Evolutionary conservation across 495 filamentous ascomycete genomes (phyloP).

Genomic region (Clavariopsis aquatica): DNA sequence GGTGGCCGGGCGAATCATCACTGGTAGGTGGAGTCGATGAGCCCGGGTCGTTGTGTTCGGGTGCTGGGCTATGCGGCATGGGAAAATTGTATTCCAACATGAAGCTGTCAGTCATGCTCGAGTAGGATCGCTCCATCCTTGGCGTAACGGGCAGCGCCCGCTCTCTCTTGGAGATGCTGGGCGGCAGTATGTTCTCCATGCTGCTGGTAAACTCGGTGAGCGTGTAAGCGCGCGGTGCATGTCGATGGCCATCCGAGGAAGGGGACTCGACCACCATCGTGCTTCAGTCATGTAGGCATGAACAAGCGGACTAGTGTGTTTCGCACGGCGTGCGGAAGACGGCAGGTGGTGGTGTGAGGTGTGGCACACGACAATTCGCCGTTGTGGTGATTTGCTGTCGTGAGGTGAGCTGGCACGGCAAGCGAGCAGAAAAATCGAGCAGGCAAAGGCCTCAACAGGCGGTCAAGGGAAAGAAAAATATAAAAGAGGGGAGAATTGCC

Average conservation of each 20-base stretch:
- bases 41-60: not conserved
- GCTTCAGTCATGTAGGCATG: conserved; percentile 8
- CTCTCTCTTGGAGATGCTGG: conserved; percentile 29
- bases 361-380: conserved; percentile 18
- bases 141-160: conserved; percentile 14
- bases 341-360: conserved; percentile 13
- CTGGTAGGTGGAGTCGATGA: not conserved
- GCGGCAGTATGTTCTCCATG: conserved; percentile 32
- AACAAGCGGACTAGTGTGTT: conserved; percentile 13
- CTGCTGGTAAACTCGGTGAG: not conserved
- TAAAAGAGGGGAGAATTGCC: not conserved
- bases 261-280: conserved; percentile 13
- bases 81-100: conserved; percentile 14
- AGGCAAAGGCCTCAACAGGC: not conserved
- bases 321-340: not conserved
- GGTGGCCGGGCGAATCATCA: conserved; percentile 7
- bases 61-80: not conserved
- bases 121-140: conserved; percentile 13
- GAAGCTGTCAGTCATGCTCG: conserved; percentile 30
- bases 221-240: conserved; percentile 10
- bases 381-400: conserved; percentile 23
- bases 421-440: conserved; percentile 4
- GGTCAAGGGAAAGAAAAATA: not conserved
- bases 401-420: conserved; percentile 22
- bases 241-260: conserved; percentile 11